Percentiles rank a stretch among this genome's conserved stretches.
These are phyloP conservation scores for Secale cereale DNA, from an alignment of 176 grass and related monocot genomes.

Conservation along the genomic window DNA sequence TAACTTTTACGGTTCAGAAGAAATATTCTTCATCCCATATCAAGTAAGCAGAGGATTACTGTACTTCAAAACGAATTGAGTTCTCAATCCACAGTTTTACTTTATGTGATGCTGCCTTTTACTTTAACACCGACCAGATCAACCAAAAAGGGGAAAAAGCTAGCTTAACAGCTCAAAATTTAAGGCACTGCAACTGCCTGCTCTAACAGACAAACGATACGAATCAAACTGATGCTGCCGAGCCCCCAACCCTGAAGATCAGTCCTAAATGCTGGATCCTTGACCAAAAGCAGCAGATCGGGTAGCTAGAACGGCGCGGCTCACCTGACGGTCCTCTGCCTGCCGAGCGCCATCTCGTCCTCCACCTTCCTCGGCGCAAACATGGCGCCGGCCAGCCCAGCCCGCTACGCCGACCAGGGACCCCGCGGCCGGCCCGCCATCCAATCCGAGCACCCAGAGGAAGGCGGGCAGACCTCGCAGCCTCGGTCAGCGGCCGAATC, in stretches of 20 bases:
- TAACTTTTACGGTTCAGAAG: neutral
- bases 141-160: neutral
- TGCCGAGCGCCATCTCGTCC: conserved; percentile 49
- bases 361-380: conserved; percentile 56
- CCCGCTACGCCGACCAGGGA: neutral
- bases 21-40: neutral
- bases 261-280: neutral
- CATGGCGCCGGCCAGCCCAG: conserved; percentile 26
- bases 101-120: neutral
- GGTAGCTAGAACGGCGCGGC: neutral
- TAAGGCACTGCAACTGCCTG: neutral
- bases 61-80: neutral
- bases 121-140: neutral
- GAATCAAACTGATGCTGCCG: neutral
- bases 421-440: conserved; percentile 16
- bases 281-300: neutral
- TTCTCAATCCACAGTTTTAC: neutral
- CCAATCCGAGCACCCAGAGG: neutral
- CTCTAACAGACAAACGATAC: neutral
- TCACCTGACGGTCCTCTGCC: conserved; percentile 79
- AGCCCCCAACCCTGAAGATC: neutral
- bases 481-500: neutral
- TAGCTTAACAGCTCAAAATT: neutral
- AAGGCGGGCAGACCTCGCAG: neutral
- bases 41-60: neutral